Conservation (phyloP, 1,284 basidiomycete species). For the Meira nashicola region DNA sequence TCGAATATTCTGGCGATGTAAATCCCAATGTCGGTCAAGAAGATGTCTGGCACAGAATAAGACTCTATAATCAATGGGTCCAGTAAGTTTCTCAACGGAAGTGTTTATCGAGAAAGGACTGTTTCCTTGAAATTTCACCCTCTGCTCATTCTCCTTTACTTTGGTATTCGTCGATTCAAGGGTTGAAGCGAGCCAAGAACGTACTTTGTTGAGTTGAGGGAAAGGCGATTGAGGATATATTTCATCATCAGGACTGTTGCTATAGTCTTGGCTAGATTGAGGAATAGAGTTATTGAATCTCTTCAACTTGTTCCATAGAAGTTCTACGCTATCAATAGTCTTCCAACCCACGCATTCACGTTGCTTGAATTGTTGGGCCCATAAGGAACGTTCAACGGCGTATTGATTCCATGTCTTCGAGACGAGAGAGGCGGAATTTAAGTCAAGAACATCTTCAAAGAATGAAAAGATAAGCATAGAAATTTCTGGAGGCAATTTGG, state of each 20-base stretch:
- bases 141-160: too few relatives aligned
- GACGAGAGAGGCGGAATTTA: slow-evolving; percentile 21
- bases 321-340: slow-evolving; percentile 27
- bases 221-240: too few relatives aligned
- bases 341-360: slow-evolving; percentile 23
- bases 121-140: too few relatives aligned
- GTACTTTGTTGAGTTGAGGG: too few relatives aligned
- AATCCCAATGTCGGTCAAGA: too few relatives aligned
- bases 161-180: too few relatives aligned
- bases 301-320: not conserved
- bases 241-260: too few relatives aligned
- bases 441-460: slow-evolving; percentile 19
- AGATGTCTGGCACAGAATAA: too few relatives aligned
- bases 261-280: not conserved
- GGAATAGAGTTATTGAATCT: not conserved
- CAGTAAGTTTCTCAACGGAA: too few relatives aligned
- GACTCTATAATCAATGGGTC: too few relatives aligned
- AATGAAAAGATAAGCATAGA: slow-evolving; percentile 25
- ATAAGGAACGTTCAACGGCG: slow-evolving; percentile 23
- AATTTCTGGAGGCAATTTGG: slow-evolving; percentile 26
- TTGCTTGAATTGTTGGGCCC: slow-evolving; percentile 27
- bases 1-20: not conserved
- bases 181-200: too few relatives aligned
- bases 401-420: slow-evolving; percentile 22
- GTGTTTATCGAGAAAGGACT: too few relatives aligned